These are phyloP conservation scores for Epicoccum nigrum DNA, from an alignment of 2,329 filamentous ascomycete genomes.

Conservation along the genomic window DNA sequence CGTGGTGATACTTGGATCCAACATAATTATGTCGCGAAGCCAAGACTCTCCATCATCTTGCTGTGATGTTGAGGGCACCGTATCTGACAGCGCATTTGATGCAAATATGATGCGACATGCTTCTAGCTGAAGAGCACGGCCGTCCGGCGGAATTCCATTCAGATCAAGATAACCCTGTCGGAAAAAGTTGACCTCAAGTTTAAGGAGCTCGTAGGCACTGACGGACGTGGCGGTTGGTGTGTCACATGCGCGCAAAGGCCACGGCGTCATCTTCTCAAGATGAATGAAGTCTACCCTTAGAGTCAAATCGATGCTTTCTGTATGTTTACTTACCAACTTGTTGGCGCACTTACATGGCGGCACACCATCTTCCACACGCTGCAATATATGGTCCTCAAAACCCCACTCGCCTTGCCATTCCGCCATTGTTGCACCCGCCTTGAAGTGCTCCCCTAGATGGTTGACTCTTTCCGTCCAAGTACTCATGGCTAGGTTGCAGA, in stretches of 20 bases:
- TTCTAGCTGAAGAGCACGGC: constrained; percentile 31
- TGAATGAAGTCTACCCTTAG: constrained; percentile 25
- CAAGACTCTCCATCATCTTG: constrained; percentile 15
- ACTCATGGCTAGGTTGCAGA: constrained; percentile 25
- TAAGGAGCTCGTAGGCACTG: constrained; percentile 30
- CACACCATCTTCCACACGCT: constrained; percentile 24
- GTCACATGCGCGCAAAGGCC: constrained; percentile 28
- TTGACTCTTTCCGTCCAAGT: constrained; percentile 30
- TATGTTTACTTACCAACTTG: not conserved
- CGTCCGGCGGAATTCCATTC: constrained; percentile 17
- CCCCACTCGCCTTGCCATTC: constrained; percentile 37
- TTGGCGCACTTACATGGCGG: constrained; percentile 24
- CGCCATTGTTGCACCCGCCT: constrained; percentile 27
- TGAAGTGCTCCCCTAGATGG: constrained; percentile 35
- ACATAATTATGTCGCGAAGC: constrained; percentile 33
- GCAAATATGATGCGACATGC: constrained; percentile 34
- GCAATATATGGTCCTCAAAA: constrained; percentile 20
- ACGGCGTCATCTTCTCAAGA: constrained; percentile 23
- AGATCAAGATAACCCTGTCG: constrained; percentile 25
- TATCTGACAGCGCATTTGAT: constrained; percentile 18
- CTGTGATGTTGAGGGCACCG: not conserved
- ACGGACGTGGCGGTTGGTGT: constrained; percentile 26
- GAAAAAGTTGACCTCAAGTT: constrained; percentile 28
- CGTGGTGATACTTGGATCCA: constrained; percentile 18
- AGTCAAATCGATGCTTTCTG: too few relatives aligned